Base-by-base conservation (phyloP, 2,329 filamentous ascomycete genomes). In the Lasiodiplodia hormozganensis region DNA sequence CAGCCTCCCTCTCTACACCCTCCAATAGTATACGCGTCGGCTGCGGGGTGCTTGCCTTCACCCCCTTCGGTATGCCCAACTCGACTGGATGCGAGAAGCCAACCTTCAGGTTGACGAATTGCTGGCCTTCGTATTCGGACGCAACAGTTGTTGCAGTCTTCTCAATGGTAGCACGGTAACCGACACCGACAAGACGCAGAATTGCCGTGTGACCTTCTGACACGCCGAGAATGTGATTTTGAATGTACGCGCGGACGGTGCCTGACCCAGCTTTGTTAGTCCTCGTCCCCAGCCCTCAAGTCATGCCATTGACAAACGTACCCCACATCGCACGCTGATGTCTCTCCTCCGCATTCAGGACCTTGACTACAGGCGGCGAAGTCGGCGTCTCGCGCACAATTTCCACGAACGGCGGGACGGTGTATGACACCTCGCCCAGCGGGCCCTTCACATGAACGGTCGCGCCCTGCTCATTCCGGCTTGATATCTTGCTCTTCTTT, bases 11-110 rank as follows among this genome's bases (percentile, higher is more conserved):
- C 78, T 98, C 89, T 65, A 90, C 86, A 10, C 96, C 94, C 83
- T 99, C 94, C 49, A 99, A 83, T 74, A 99, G 82, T 73, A 99
- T 93, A 69, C 94, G 89, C 40, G 96, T 99, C 52, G 95, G 94
- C 80, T 96, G 91, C 47, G 96, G 94, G 69, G 92, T 92, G 80
- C 90, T 95, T 21, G 94, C 96, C 77, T 88, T 94, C 54, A 99
- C 89, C 31, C 94, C 94, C 73, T 85, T 76, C 0, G 96, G 96
- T 58, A 98, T 89, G 3, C 89, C 89, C 77, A 97, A 85, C 82
- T 99, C 95, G 72, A 99, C 92, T 0, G 95, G 92, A 85, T 99
- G 96, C 71, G 95, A 97, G 82, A 94, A 99, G 69, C 96, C 96
- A 67, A 99, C 92, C 86, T 98, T 98, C 72, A 99, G 84, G 71